phyloP scores from a whole-genome alignment of 805 yeast genomes.

The Yamadazyma sp. region DNA sequence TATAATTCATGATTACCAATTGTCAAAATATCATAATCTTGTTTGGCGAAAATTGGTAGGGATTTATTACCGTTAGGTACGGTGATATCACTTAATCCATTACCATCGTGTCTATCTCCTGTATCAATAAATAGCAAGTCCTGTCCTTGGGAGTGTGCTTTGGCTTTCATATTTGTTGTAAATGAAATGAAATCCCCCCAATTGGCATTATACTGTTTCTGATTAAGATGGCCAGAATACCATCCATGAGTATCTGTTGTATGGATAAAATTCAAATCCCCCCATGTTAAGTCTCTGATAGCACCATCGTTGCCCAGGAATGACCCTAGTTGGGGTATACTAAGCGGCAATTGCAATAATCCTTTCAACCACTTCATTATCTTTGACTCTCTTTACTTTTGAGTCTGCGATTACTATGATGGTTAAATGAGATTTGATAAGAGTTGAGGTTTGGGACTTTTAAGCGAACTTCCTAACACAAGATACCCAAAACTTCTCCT shows the following conservation, averaged over 20 bases:
- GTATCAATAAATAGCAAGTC: constrained; percentile 80
- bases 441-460: too few relatives aligned
- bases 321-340: too few relatives aligned
- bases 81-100: constrained; percentile 82
- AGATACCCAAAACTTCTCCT: too few relatives aligned
- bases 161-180: constrained; percentile 43
- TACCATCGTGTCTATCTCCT: constrained; percentile 95
- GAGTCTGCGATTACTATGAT: too few relatives aligned
- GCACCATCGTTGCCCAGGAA: too few relatives aligned
- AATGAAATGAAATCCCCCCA: constrained; percentile 92
- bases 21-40: constrained; percentile 74
- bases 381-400: too few relatives aligned
- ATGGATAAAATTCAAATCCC: constrained; percentile 79
- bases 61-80: constrained; percentile 65
- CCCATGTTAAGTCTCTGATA: constrained; percentile 55
- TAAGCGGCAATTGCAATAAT: too few relatives aligned
- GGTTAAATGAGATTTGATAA: too few relatives aligned
- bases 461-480: too few relatives aligned
- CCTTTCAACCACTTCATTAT: too few relatives aligned
- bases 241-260: constrained; percentile 98
- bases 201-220: constrained; percentile 72
- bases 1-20: constrained; percentile 93
- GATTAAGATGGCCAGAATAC: constrained; percentile 87
- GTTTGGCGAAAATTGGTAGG: constrained; percentile 56
- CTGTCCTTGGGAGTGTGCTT: constrained; percentile 43